Evolutionary conservation across 1,284 basidiomycete genomes (phyloP).

Genomic region (Trametes pubescens): DNA sequence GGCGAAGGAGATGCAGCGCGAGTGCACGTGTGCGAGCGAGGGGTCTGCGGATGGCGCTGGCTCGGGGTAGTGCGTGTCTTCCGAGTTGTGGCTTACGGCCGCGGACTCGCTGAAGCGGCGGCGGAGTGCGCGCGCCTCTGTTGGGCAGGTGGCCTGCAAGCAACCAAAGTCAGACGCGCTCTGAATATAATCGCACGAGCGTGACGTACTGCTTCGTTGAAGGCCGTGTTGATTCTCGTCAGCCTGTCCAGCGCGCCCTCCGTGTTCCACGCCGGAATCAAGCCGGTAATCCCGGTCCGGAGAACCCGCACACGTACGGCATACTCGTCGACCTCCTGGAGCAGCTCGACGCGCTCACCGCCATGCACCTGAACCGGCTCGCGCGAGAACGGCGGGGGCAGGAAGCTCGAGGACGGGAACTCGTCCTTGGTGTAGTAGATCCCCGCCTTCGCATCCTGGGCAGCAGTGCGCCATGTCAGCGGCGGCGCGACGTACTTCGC

Average conservation of each 20-base stretch:
- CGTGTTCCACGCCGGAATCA: constrained; percentile 41
- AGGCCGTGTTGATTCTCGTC: constrained; percentile 42
- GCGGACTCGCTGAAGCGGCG: constrained; percentile 30
- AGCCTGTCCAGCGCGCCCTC: constrained; percentile 43
- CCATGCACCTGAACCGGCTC: constrained; percentile 39
- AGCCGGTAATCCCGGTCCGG: constrained; percentile 34
- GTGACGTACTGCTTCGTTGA: constrained; percentile 43
- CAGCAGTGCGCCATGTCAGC: constrained; percentile 35
- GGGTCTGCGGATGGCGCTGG: background rate
- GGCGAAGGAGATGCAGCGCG: constrained; percentile 35
- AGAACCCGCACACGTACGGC: constrained; percentile 39
- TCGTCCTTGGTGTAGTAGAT: constrained; percentile 40
- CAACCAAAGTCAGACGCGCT: background rate
- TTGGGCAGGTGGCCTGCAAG: constrained; percentile 35
- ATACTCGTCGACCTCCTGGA: constrained; percentile 40
- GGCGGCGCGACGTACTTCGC: constrained; percentile 27
- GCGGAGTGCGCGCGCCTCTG: constrained; percentile 28
- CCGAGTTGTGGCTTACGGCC: constrained; percentile 9
- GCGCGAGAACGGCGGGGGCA: constrained; percentile 37
- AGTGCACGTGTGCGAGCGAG: constrained; percentile 33
- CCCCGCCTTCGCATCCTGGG: constrained; percentile 38
- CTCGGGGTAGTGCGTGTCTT: constrained; percentile 2
- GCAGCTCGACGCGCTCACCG: constrained; percentile 37
- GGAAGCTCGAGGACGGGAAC: constrained; percentile 37
- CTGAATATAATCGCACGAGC: background rate